Conservation (phyloP, 148 eudicot genomes). For the Cornus controversa region DNA sequence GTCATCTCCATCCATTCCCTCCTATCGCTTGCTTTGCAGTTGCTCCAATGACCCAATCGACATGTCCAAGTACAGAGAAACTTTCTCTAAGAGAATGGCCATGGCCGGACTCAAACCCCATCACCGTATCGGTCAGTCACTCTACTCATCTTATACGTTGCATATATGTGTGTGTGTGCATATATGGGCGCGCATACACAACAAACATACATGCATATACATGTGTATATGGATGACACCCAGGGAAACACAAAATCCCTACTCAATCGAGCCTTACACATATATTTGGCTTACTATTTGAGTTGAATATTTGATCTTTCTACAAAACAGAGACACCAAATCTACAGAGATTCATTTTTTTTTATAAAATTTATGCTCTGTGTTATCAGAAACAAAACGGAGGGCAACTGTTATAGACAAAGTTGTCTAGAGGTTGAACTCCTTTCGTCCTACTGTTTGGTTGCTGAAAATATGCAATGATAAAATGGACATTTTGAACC, state of each 20-base stretch:
- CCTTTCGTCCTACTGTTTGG: not conserved
- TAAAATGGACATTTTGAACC: not conserved
- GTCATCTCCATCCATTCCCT: conserved; percentile 12
- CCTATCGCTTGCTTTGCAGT: conserved; percentile 29
- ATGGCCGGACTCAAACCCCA: conserved; percentile 68
- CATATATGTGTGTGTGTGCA: not conserved
- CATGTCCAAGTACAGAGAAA: conserved; percentile 36
- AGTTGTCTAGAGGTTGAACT: not conserved
- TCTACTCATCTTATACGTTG: not conserved
- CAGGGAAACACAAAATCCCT: not conserved
- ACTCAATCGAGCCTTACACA: no score
- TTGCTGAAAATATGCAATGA: not conserved
- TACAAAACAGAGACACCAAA: not conserved
- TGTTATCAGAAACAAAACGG: not conserved
- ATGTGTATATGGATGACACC: not conserved
- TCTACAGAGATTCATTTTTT: no score
- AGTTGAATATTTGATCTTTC: not conserved
- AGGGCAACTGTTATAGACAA: not conserved
- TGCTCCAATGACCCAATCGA: conserved; percentile 24
- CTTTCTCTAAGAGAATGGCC: conserved; percentile 54
- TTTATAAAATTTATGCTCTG: not conserved
- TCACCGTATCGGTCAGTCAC: conserved; percentile 55
- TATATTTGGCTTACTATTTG: not conserved
- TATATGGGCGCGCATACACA: no score
- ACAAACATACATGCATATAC: not conserved